phyloP scores from a whole-genome alignment of 768 basidiomycete genomes.

The Lentinula lateritia region DNA sequence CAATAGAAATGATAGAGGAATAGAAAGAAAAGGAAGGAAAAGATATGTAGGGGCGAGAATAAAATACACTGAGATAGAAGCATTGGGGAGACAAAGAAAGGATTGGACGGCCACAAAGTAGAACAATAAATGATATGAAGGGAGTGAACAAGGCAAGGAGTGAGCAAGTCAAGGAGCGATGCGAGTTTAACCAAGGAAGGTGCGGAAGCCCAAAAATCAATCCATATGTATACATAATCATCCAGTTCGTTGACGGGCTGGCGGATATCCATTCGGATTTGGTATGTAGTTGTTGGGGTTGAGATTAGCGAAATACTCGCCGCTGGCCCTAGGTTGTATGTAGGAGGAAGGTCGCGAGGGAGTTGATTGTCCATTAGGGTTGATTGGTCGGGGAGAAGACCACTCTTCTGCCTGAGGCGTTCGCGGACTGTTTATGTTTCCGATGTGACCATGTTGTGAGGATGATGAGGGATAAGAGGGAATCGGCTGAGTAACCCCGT shows the following conservation, averaged over 20 bases:
- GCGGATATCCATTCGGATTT: constrained; percentile 43
- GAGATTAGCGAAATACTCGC: constrained; percentile 30
- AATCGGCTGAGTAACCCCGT: constrained; percentile 37
- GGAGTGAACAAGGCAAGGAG: constrained; percentile 13
- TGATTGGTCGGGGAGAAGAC: constrained; percentile 28
- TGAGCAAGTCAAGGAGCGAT: constrained; percentile 13
- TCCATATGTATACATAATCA: constrained; percentile 1
- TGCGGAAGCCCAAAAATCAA: background rate
- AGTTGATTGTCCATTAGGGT: constrained; percentile 28
- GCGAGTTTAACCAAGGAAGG: background rate
- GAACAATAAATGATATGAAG: constrained; percentile 13
- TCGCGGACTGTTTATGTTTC: constrained; percentile 17
- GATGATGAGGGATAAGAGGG: constrained; percentile 33
- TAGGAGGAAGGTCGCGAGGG: constrained; percentile 47
- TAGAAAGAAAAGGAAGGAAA: background rate
- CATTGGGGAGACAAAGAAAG: constrained; percentile 16
- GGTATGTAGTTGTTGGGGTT: constrained; percentile 22
- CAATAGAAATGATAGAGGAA: constrained; percentile 27
- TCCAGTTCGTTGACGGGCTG: constrained; percentile 49
- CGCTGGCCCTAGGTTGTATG: constrained; percentile 37
- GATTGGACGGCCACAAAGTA: constrained; percentile 2
- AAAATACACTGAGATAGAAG: constrained; percentile 2
- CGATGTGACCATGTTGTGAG: constrained; percentile 43
- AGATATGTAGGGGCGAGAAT: constrained; percentile 14
- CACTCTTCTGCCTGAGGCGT: constrained; percentile 39